A percentile compares a stretch with the other conserved stretches of the same genome.
These are phyloP conservation scores for Cornus kousa DNA, from an alignment of 148 eudicot species.

Conservation along the genomic window DNA sequence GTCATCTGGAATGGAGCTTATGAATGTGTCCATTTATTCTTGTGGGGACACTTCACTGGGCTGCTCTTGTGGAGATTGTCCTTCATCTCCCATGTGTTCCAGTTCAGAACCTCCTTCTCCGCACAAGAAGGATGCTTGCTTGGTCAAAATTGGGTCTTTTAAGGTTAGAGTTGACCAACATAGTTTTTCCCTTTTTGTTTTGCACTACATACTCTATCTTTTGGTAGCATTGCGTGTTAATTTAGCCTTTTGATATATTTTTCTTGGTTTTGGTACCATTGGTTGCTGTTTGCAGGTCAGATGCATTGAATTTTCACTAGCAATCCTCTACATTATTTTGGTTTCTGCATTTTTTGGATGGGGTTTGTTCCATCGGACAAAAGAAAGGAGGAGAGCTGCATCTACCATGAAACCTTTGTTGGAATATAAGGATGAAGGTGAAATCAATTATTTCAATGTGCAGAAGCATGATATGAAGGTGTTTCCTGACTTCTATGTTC, in stretches of 20 bases:
- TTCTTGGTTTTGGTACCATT: constrained; percentile 4
- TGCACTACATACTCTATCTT: background rate
- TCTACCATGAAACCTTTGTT: constrained; percentile 44
- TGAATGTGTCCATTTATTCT: constrained; percentile 60
- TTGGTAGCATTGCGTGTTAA: background rate
- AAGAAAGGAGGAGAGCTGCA: constrained; percentile 40
- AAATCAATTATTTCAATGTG: constrained; percentile 27
- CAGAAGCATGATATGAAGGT: constrained; percentile 23
- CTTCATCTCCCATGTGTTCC: constrained; percentile 57
- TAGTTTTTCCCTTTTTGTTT: background rate
- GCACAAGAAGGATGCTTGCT: constrained; percentile 45
- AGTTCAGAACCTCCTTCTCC: constrained; percentile 63
- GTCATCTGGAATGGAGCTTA: constrained; percentile 52
- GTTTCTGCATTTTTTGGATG: constrained; percentile 62
- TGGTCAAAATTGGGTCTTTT: constrained; percentile 43
- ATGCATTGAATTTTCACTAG: constrained; percentile 60
- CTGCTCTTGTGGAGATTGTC: constrained; percentile 86
- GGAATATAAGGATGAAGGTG: constrained; percentile 22
- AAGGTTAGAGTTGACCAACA: constrained; percentile 34
- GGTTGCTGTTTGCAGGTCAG: constrained; percentile 43
- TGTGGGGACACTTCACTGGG: constrained; percentile 74
- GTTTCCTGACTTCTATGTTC: background rate
- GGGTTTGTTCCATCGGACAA: constrained; percentile 38
- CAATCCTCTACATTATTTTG: constrained; percentile 43
- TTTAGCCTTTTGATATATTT: background rate